Evolutionary conservation across 148 eudicot species (phyloP), one percentile per base, ranked within the genome.

Genomic region (Spergularia bocconei): DNA sequence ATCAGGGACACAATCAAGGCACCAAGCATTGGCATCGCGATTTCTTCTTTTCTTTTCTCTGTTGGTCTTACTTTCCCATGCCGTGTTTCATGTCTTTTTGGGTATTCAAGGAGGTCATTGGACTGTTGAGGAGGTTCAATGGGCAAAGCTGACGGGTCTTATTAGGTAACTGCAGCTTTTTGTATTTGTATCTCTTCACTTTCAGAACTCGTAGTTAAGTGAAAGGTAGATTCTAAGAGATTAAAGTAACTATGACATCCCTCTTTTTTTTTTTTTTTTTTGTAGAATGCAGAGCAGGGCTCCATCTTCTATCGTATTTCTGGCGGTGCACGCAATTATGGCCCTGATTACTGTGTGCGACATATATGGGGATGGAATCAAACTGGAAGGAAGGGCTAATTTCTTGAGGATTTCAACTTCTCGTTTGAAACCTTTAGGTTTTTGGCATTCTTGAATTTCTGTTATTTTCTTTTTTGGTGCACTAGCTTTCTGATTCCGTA

Each of bases 101-200:
- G 76, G 80, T 25, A 61, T 73, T 72, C 77, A 72, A 72, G 81
- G 80, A 55, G 82, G 62, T 39, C 63, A 75, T 13, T 81, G 84
- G 82, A 61, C 57, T 57, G 56, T 21, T 47, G 74, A 59, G 47
- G 82, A 72, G 57, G 77, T 78, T 57, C 79, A 64, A 68, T 84
- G 87, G 87, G 78, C 67, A 25, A 76, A 78, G 53, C 74, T 84
- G 51, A 68, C 75, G 53, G 87, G 87, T 72, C 79, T 84, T 51
- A 63, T 64, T 19, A 84, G 82, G 82, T 84, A 73, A 67, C 17
- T 47, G 14, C 25, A 12, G 33, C 36, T 44, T 47, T 67, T 52
- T 38, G 39, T 69, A 16, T 60, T 52, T 56, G 25, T 56, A 51
- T 71, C 33, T 53, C 56, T 54, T 60, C 71, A 11, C 20, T 58